Percentiles rank a stretch among this genome's conserved stretches.
Conservation (phyloP, 228 moss, liverwort and hornwort genomes). For the Sphagnum magellanicum region DNA sequence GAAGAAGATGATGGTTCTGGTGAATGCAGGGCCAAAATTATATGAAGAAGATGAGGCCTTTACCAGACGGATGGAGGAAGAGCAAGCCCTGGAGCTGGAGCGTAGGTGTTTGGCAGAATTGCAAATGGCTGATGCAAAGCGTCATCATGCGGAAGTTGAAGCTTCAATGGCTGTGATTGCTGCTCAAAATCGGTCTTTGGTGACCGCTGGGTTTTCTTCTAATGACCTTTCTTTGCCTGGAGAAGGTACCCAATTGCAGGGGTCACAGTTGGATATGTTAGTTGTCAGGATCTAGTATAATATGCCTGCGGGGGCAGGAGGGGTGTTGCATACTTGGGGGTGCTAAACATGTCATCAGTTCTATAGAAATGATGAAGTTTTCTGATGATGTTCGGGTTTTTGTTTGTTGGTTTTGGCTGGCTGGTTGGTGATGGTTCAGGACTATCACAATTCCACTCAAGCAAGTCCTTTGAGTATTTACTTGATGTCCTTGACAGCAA, state of each 20-base stretch:
- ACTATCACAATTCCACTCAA: conserved; percentile 75
- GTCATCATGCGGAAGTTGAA: conserved; percentile 51
- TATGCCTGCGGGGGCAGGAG: neutral
- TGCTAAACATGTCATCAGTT: no score
- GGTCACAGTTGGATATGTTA: neutral
- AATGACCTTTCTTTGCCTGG: conserved; percentile 44
- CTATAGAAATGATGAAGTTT: no score
- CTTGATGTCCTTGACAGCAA: conserved; percentile 82
- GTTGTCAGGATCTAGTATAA: neutral
- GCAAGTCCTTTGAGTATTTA: conserved; percentile 78
- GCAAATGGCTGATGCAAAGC: conserved; percentile 50
- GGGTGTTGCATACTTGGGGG: no score
- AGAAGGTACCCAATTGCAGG: conserved; percentile 29
- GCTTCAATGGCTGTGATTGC: conserved; percentile 51
- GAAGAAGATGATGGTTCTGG: neutral
- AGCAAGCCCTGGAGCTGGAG: conserved; percentile 47
- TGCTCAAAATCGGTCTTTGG: conserved; percentile 48
- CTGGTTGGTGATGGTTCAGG: conserved; percentile 23
- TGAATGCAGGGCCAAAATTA: conserved; percentile 60
- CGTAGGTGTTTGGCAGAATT: conserved; percentile 47
- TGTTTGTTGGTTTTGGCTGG: no score
- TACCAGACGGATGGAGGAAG: conserved; percentile 75
- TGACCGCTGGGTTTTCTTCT: conserved; percentile 31
- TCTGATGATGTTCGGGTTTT: no score
- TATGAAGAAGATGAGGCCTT: conserved; percentile 87